Evolutionary conservation across 2,329 filamentous ascomycete genomes (phyloP), one percentile per base, ranked within the genome.

Genomic region (Aspergillus calidoustus): DNA sequence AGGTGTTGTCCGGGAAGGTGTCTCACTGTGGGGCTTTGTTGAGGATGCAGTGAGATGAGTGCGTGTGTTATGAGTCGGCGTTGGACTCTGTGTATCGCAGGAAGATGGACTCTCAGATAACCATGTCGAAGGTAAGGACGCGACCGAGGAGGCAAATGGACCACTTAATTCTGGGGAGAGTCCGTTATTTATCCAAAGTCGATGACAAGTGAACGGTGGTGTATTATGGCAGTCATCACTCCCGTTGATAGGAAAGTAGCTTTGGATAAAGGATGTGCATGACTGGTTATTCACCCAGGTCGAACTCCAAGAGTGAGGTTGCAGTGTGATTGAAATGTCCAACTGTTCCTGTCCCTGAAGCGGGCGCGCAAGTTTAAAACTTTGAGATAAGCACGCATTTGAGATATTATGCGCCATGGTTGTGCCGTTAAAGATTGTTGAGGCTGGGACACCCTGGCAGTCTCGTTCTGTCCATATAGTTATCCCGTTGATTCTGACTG

Each of bases 141-240:
- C 1, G 19, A 19, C 19, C 2, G 19, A 19, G 19, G 19, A 19
- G 19, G 19, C 19, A 19, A 19, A 19, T 19, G 19, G 19, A 19
- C 19, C 19, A 19, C 19, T 19, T 19, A 19, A 19, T 19, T 19
- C 19, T 19, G 19, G 19, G 19, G 30, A 28, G 28, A 56, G 43
- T 3, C 53, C 53, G 22, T 19, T 9, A 22, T 56, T 56, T 3
- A 56, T 43, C 53, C 53, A 56, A 9, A 57, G 17, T 3, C 47
- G 47, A 57, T 50, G 47, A n/a, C 47, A 57, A 51, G 47, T 51
- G 19, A 57, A 57, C 11, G 31, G n/a, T 3, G 55, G 46, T 30
- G 55, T 51, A 44, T 51, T 57, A 43, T 57, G 47, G 34, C 55
- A 57, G 13, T 7, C 30, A 5, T 38, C 9, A 31, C 11, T 50